Percentiles rank a stretch among this genome's conserved stretches.
Conservation (phyloP, 2,329 filamentous ascomycete genomes). For the Stromatinia cepivora region DNA sequence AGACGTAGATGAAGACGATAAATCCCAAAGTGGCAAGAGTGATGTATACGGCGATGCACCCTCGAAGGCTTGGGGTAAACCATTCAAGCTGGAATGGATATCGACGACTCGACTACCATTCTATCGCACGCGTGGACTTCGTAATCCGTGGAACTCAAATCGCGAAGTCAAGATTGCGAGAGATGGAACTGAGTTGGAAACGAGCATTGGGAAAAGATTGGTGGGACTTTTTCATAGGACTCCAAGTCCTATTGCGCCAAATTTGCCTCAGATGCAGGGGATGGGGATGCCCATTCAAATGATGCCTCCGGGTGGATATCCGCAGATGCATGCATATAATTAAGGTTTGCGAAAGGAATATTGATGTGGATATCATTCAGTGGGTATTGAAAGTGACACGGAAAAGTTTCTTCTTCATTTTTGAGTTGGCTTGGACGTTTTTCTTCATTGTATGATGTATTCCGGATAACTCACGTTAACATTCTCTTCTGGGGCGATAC, state of each 20-base stretch:
- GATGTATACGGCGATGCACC: constrained; percentile 43
- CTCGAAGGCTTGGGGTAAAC: constrained; percentile 73
- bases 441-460: neutral
- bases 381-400: neutral
- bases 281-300: constrained; percentile 23
- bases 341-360: neutral
- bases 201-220: constrained; percentile 72
- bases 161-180: constrained; percentile 94
- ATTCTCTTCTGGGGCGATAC: neutral
- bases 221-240: constrained; percentile 74
- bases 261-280: constrained; percentile 27
- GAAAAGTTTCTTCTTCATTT: constrained; percentile 3
- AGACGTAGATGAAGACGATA: constrained; percentile 46
- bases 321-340: constrained; percentile 33
- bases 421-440: neutral
- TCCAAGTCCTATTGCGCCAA: constrained; percentile 35
- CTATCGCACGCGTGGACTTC: constrained; percentile 79
- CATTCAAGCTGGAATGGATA: constrained; percentile 88
- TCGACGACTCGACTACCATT: constrained; percentile 83
- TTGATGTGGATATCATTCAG: neutral
- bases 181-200: constrained; percentile 91
- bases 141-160: constrained; percentile 95
- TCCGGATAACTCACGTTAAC: neutral
- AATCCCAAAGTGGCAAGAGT: constrained; percentile 43
- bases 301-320: constrained; percentile 30